Evolutionary conservation across 345 rosid species (phyloP), one percentile per base, ranked within the genome.

Genomic region (Pseudoturritis turrita): DNA sequence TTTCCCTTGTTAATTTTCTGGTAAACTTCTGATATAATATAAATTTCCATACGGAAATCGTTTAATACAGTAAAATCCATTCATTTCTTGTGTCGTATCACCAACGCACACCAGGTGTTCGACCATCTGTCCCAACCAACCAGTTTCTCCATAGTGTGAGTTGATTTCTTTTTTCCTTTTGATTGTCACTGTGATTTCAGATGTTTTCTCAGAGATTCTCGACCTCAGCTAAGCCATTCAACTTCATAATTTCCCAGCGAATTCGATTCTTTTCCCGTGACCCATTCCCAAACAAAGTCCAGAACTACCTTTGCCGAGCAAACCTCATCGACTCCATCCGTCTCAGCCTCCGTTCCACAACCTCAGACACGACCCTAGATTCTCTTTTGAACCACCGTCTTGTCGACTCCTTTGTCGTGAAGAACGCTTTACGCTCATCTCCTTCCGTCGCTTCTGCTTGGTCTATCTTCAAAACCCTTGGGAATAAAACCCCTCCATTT

Each of bases 241-340:
- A 47, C 53, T 9, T 59, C 54, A n/a, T 73, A 21, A 54, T 17
- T 29, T 67, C 14, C 18, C 84, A 76, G 19, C 87, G 81, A 68
- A 17, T 73, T 81, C 90, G 94, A 50, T 69, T 41, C 63, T 86
- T 81, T 71, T 80, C 73, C 4, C 94, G 96, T 17, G 87, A 83
- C 23, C 92, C 96, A 10, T 91, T 94, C 72, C 77, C 97, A 21
- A 89, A 81, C 82, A 86, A 85, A 73, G 78, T 94, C 70, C 75
- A 85, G 19, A 95, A 83, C 52, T 91, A 94, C 77, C 88, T 94
- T 65, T 81, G 77, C 43, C 79, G 91, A 45, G 95, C 96, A 19
- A 76, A 79, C 63, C 81, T 91, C 61, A 88, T 94, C 21, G 89
- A 94, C 26, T 85, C 88, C 6, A 86, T 90, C 43, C 83, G 96